A percentile compares a stretch with the other conserved stretches of the same genome.
phyloP scores from a whole-genome alignment of 768 basidiomycete species.

The Lentinula raphanica region DNA sequence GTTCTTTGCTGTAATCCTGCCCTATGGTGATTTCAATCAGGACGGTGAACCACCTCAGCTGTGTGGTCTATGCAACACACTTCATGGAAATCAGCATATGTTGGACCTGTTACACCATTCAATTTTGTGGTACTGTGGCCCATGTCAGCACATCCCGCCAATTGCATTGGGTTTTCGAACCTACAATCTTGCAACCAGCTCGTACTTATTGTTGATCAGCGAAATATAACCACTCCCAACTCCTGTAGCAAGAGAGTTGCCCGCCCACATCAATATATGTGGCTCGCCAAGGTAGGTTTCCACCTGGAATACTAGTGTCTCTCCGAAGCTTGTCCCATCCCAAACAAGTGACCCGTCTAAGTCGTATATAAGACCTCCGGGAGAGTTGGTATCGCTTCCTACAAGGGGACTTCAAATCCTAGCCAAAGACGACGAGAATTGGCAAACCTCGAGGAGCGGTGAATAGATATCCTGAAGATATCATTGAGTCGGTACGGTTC shows the following conservation, averaged over 20 bases:
- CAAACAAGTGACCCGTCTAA: neutral
- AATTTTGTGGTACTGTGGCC: neutral
- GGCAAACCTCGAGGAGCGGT: neutral
- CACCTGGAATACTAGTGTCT: neutral
- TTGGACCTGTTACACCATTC: neutral
- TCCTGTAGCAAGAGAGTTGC: neutral
- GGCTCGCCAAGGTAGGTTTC: conserved; percentile 3
- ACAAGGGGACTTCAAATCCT: neutral
- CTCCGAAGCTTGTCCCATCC: conserved; percentile 4
- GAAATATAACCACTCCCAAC: neutral
- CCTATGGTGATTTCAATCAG: too few species aligned
- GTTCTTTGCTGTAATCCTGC: neutral
- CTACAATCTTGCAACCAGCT: neutral
- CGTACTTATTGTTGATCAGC: neutral
- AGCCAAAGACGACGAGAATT: neutral
- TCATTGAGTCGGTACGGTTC: neutral
- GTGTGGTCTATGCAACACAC: too few species aligned
- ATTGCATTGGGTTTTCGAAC: neutral
- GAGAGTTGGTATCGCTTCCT: neutral
- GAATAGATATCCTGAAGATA: conserved; percentile 1
- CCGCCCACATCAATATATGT: conserved; percentile 1
- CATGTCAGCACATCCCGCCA: neutral
- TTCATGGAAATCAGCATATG: conserved; percentile 2
- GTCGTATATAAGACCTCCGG: conserved; percentile 1
- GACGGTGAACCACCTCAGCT: too few species aligned